phyloP scores from a whole-genome alignment of 2,329 filamentous ascomycete species.

The Pseudodiploospora longispora region DNA sequence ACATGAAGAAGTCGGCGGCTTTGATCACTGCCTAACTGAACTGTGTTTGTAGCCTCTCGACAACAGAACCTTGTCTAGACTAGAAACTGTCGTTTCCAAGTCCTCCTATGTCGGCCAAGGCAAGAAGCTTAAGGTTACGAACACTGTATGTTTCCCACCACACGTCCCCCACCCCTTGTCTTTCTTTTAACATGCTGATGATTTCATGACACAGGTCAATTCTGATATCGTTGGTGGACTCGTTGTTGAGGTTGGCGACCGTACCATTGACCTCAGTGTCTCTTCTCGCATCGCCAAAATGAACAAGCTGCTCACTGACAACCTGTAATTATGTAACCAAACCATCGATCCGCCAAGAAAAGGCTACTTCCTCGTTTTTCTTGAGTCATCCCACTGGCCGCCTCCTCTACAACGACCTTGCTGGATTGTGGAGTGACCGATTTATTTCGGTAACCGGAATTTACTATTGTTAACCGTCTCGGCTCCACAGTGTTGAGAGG shows the following conservation, averaged over 20 bases:
- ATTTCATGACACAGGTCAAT: slow-evolving; percentile 59
- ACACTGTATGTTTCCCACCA: slow-evolving; percentile 53
- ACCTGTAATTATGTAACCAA: slow-evolving; percentile 56
- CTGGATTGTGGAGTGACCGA: no score
- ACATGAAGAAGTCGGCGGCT: no score
- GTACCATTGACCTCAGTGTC: slow-evolving; percentile 95
- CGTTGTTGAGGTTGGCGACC: slow-evolving; percentile 92
- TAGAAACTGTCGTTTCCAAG: slow-evolving; percentile 84
- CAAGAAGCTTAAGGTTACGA: slow-evolving; percentile 97
- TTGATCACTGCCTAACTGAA: slow-evolving; percentile 13
- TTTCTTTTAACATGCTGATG: neutral
- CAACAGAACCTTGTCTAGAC: slow-evolving; percentile 71
- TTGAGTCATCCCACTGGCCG: neutral
- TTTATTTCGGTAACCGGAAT: no score
- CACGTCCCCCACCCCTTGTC: neutral
- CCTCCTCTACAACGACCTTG: no score
- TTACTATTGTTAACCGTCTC: no score
- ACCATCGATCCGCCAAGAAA: slow-evolving; percentile 1
- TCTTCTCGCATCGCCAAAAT: slow-evolving; percentile 92
- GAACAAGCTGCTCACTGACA: slow-evolving; percentile 97
- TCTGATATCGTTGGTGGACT: slow-evolving; percentile 89
- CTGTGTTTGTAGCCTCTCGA: slow-evolving; percentile 61
- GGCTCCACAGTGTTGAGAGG: no score
- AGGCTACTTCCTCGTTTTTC: neutral
- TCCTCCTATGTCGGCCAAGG: slow-evolving; percentile 79